Percentiles rank a stretch among this genome's conserved stretches.
These are phyloP conservation scores for Leccinum arenicola DNA, from an alignment of 768 basidiomycete species.

Conservation along the genomic window DNA sequence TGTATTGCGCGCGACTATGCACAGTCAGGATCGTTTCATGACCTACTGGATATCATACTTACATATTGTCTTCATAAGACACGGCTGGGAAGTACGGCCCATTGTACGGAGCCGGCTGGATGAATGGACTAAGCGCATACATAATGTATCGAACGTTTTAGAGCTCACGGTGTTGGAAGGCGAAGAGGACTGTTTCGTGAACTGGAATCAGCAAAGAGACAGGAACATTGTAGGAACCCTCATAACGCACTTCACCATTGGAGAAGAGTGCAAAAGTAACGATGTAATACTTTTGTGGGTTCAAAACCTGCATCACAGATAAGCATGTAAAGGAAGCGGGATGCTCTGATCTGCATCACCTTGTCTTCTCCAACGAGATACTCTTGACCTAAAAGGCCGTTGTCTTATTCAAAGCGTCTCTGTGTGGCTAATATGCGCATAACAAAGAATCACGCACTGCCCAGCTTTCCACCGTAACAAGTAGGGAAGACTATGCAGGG, in stretches of 20 bases:
- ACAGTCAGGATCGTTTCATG: background rate
- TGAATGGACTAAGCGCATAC: background rate
- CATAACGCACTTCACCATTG: slow-evolving; percentile 49
- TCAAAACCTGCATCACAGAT: slow-evolving; percentile 36
- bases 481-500: slow-evolving; percentile 62
- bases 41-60: slow-evolving; percentile 6
- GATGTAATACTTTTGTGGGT: slow-evolving; percentile 50
- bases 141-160: background rate
- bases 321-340: background rate
- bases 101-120: slow-evolving; percentile 52
- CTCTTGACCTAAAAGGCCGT: slow-evolving; percentile 39
- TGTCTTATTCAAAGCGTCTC: slow-evolving; percentile 9
- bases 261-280: slow-evolving; percentile 59
- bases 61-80: slow-evolving; percentile 62
- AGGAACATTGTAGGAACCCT: background rate
- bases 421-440: background rate
- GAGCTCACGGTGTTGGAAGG: slow-evolving; percentile 47
- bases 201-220: background rate
- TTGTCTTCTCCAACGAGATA: slow-evolving; percentile 54
- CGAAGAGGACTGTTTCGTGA: slow-evolving; percentile 48
- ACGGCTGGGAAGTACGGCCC: slow-evolving; percentile 58
- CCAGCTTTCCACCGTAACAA: slow-evolving; percentile 53
- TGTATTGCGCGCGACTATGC: slow-evolving; percentile 50
- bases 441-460: slow-evolving; percentile 35
- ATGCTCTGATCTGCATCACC: slow-evolving; percentile 23